Conservation (phyloP, 176 grass and related monocot species). For the Musa beccarii region DNA sequence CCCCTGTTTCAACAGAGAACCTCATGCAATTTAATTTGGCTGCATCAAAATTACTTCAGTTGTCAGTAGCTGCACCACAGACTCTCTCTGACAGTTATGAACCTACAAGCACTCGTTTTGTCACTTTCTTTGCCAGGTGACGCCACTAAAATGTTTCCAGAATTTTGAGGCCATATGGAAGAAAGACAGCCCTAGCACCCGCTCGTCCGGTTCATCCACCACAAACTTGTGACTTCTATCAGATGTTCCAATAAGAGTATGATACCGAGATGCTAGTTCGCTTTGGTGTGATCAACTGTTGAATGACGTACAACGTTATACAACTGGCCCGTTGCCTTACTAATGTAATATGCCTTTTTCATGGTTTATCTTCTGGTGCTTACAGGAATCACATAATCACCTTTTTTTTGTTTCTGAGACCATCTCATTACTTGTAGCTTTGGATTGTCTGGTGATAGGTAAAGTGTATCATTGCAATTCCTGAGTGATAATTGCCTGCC, state of each 20-base stretch:
- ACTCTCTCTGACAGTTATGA: no score
- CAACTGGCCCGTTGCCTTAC: no score
- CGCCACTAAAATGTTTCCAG: conserved; percentile 55
- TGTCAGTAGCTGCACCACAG: no score
- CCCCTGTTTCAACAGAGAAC: no score
- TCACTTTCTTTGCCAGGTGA: conserved; percentile 33
- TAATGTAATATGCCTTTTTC: no score
- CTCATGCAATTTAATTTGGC: neutral
- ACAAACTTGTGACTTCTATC: neutral
- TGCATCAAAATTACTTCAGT: neutral
- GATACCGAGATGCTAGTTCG: neutral
- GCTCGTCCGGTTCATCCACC: conserved; percentile 47
- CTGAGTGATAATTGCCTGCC: no score
- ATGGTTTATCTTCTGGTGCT: no score
- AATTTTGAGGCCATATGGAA: conserved; percentile 65
- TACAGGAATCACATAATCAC: no score
- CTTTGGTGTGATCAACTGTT: no score
- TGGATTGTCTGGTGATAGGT: neutral
- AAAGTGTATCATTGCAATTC: neutral
- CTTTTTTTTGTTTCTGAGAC: no score
- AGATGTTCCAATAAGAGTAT: neutral
- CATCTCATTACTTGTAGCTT: neutral
- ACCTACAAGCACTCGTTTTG: no score
- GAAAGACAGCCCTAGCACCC: conserved; percentile 46
- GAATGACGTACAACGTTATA: no score